Evolutionary conservation across 2,329 filamentous ascomycete genomes (phyloP).

Genomic region (Sporothrix brasiliensis): DNA sequence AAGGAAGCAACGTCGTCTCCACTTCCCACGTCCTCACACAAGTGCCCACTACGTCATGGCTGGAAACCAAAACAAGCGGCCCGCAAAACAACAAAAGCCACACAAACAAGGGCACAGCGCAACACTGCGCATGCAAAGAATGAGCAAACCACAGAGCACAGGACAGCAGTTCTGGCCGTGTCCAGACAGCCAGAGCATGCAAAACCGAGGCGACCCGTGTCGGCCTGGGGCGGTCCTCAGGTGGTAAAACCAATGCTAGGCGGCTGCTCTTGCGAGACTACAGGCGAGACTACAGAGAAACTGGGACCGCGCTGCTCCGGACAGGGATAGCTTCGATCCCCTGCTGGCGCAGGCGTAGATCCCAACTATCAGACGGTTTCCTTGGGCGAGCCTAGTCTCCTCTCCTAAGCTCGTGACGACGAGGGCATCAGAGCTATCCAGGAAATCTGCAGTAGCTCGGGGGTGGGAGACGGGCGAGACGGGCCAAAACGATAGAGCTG

Average conservation of each 20-base stretch:
- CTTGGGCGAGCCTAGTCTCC: background rate
- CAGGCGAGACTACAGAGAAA: no score
- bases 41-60: constrained; percentile 20
- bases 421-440: background rate
- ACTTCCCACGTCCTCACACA: constrained; percentile 14
- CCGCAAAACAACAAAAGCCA: constrained; percentile 2
- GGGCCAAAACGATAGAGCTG: no score
- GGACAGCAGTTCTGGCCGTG: background rate
- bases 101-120: background rate
- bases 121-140: background rate
- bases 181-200: no score
- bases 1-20: constrained; percentile 2
- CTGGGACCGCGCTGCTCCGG: background rate
- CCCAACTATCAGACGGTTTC: background rate
- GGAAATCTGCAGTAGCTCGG: no score
- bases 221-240: no score
- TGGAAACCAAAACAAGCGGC: background rate
- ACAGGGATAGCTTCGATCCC: constrained; percentile 14
- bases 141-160: background rate
- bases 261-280: no score
- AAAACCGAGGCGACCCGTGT: no score
- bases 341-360: background rate
- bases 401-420: no score
- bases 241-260: no score
- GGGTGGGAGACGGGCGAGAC: background rate